Base-by-base conservation (phyloP, 495 filamentous ascomycete species). In the Neurospora sp. region DNA sequence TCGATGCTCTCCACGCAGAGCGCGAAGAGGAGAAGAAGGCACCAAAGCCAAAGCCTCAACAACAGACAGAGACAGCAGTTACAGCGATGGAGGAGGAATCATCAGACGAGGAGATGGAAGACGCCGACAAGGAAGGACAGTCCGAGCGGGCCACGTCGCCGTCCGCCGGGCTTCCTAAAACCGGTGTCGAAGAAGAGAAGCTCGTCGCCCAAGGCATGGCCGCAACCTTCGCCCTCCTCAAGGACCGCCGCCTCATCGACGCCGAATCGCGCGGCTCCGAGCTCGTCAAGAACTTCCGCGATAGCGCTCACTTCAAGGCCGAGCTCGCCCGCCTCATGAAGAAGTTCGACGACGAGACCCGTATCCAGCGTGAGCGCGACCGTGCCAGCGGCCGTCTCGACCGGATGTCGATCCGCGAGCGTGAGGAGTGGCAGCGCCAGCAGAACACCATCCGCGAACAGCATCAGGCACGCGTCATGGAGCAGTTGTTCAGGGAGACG, bases 381-480 rank as follows among this genome's bases (percentile, higher is more conserved):
- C 91, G 96, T 70, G 83, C 89, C 54, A 93, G 88, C 39, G 94
- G 93, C 69, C 89, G 90, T 37, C 88, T 96, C 38, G 93, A 97
- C 77, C 88, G 89, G 59, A 94, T 98, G 93, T 91, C 92, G 11
- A 90, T 90, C 12, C 90, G 92, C 35, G 96, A 99, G 79, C 89
- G 93, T n/a, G 94, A 99, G 80, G 94, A 96, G 72, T 90, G 93
- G 82, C 91, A 93, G 0, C 90, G 92, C 7, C 89, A 89, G 79
- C 92, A 96, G 83, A 99, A 98, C 84, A 91, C 90, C 74, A 87
- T 89, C 73, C 91, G 94, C 73, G 96, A 99, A 73, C 90, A 92
- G 77, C 88, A 90, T 69, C 92, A 96, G 76, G 89, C 93, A 16
- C 88, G 92, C 71, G 88, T 93, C 77, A 87, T 94, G 81, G 92